phyloP scores from a whole-genome alignment of 1,284 basidiomycete species.

The Cryptococcus neoformans region DNA sequence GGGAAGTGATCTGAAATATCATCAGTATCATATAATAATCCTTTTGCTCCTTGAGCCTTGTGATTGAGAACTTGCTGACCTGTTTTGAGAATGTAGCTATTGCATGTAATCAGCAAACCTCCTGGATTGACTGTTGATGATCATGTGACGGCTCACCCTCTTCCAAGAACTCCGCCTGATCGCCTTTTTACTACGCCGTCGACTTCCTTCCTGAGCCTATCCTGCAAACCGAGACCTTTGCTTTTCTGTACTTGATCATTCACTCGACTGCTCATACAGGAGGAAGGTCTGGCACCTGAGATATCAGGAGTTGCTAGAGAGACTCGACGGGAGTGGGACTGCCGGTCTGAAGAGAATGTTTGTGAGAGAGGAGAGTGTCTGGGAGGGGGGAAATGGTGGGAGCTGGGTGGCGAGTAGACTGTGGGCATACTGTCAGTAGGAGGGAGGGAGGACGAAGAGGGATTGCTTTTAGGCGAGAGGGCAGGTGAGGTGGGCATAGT shows the following conservation, averaged over 20 bases:
- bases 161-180: conserved; percentile 78
- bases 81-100: conserved; percentile 81
- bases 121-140: background rate
- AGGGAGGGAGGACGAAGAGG: no score
- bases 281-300: no score
- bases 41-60: conserved; percentile 1
- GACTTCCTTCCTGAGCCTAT: conserved; percentile 35
- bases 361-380: no score
- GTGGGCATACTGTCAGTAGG: no score
- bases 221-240: conserved; percentile 32
- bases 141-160: conserved; percentile 52
- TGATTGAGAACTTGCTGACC: conserved; percentile 33
- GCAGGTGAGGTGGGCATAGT: no score
- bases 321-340: no score
- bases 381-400: no score
- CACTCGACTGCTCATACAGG: no score
- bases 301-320: no score
- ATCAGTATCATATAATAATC: conserved; percentile 4
- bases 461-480: no score
- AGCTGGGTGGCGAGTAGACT: no score
- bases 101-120: background rate
- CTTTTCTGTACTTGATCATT: conserved; percentile 4
- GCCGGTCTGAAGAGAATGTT: no score
- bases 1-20: conserved; percentile 69
- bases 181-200: conserved; percentile 75